Evolutionary conservation across 768 basidiomycete genomes (phyloP).

Genomic region (Mycena crocata): DNA sequence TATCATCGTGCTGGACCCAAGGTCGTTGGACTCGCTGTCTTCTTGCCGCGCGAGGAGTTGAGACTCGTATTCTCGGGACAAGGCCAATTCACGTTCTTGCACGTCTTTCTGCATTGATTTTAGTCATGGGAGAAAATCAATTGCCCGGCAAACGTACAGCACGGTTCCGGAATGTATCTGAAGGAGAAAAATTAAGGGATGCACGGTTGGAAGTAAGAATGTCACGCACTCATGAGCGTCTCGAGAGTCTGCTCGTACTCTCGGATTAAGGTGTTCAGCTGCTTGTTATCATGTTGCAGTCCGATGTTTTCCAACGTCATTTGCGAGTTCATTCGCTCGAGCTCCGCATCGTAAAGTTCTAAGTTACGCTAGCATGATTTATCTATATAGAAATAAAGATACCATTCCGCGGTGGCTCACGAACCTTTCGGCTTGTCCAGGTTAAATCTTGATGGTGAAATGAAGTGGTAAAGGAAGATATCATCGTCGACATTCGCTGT

Average conservation of each 20-base stretch:
- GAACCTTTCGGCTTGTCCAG: conserved; percentile 87
- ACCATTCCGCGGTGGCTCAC: conserved; percentile 9
- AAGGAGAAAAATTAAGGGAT: conserved; percentile 2
- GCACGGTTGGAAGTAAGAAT: conserved; percentile 1
- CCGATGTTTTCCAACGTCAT: conserved; percentile 86
- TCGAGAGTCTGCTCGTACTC: conserved; percentile 98
- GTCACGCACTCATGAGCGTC: conserved; percentile 80
- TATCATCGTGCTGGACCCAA: conserved; percentile 71
- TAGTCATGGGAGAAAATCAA: conserved; percentile 9
- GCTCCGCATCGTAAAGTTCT: conserved; percentile 92
- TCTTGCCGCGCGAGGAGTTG: conserved; percentile 83
- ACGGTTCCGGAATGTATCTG: conserved; percentile 81
- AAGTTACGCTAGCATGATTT: conserved; percentile 27
- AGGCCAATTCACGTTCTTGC: conserved; percentile 89
- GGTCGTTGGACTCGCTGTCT: conserved; percentile 66
- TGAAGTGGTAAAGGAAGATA: too few species aligned
- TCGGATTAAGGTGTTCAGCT: conserved; percentile 88
- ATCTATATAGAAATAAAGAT: conserved; percentile 24
- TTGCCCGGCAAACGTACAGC: conserved; percentile 70
- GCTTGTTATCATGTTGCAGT: conserved; percentile 95
- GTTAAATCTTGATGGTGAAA: conserved; percentile 83
- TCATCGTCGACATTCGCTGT: background rate
- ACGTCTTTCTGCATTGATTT: conserved; percentile 77
- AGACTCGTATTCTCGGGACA: conserved; percentile 92
- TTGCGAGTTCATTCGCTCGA: conserved; percentile 88